Conservation (phyloP, 1,284 basidiomycete genomes). For the Cutaneotrichosporon spelunceum region DNA sequence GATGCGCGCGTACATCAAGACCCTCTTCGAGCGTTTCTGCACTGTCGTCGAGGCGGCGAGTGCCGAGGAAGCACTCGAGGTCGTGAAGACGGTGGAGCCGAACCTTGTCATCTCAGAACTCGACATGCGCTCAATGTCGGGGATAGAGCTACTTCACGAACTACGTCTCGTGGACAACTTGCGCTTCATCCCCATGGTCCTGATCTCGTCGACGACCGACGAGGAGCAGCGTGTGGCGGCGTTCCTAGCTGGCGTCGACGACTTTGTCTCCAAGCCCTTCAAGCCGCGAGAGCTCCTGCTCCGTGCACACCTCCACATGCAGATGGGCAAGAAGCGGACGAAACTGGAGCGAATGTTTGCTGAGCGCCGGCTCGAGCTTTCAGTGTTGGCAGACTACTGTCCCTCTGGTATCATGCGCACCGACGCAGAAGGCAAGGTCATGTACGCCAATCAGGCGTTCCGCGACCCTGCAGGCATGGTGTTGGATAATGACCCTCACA, state of each 20-base stretch:
- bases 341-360: slow-evolving; percentile 40
- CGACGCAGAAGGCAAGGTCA: slow-evolving; percentile 27
- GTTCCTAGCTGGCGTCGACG: slow-evolving; percentile 52
- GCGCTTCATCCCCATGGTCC: slow-evolving; percentile 33
- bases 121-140: slow-evolving; percentile 47
- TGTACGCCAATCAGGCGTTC: slow-evolving; percentile 42
- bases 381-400: slow-evolving; percentile 46
- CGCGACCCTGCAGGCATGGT: slow-evolving; percentile 19
- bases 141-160: slow-evolving; percentile 34
- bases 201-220: slow-evolving; percentile 34
- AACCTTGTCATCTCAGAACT: slow-evolving; percentile 42
- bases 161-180: slow-evolving; percentile 29
- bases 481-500: slow-evolving; percentile 13
- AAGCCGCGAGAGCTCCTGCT: slow-evolving; percentile 52
- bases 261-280: slow-evolving; percentile 49
- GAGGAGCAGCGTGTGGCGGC: slow-evolving; percentile 42
- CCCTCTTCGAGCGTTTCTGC: slow-evolving; percentile 46
- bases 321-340: slow-evolving; percentile 45
- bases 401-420: slow-evolving; percentile 42
- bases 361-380: slow-evolving; percentile 41
- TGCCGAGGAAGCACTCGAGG: slow-evolving; percentile 47
- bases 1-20: slow-evolving; percentile 44
- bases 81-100: slow-evolving; percentile 30
- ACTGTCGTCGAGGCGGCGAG: slow-evolving; percentile 46
- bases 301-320: slow-evolving; percentile 47